Conservation (phyloP, 2,329 filamentous ascomycete genomes). For the Aspergillus pseudotamarii region DNA sequence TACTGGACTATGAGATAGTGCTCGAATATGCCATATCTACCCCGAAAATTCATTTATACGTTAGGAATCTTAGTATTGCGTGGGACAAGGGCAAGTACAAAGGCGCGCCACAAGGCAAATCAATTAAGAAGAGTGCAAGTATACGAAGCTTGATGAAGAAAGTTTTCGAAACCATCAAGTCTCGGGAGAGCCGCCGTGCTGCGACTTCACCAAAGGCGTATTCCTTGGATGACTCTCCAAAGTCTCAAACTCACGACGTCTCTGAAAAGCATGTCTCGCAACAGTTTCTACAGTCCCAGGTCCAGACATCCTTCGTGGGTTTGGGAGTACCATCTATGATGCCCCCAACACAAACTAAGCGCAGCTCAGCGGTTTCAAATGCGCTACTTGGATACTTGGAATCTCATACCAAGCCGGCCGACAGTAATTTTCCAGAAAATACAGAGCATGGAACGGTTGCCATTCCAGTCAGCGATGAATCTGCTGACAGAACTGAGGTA, state of each 20-base stretch:
- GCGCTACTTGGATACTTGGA: constrained; percentile 12
- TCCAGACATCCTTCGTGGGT: constrained; percentile 20
- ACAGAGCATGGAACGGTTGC: neutral
- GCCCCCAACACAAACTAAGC: neutral
- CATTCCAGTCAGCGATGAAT: neutral
- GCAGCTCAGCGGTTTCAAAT: neutral
- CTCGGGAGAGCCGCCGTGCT: neutral
- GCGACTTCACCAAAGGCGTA: neutral
- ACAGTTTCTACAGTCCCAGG: constrained; percentile 26
- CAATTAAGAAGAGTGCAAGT: constrained; percentile 20
- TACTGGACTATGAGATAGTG: constrained; percentile 40
- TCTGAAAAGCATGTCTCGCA: constrained; percentile 16
- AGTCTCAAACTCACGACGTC: constrained; percentile 20
- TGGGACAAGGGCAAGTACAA: constrained; percentile 22
- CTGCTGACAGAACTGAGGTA: neutral
- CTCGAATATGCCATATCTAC: constrained; percentile 29
- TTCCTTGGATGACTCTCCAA: constrained; percentile 11
- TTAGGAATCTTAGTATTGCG: constrained; percentile 30
- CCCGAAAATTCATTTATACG: constrained; percentile 28
- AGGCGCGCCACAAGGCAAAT: constrained; percentile 18
- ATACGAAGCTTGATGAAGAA: constrained; percentile 23
- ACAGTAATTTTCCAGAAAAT: neutral
- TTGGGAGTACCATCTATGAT: neutral
- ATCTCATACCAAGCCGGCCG: neutral
- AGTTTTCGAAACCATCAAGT: constrained; percentile 16